These are phyloP conservation scores for Acacia pycnantha DNA, from an alignment of 331 rosid species.

Conservation along the genomic window DNA sequence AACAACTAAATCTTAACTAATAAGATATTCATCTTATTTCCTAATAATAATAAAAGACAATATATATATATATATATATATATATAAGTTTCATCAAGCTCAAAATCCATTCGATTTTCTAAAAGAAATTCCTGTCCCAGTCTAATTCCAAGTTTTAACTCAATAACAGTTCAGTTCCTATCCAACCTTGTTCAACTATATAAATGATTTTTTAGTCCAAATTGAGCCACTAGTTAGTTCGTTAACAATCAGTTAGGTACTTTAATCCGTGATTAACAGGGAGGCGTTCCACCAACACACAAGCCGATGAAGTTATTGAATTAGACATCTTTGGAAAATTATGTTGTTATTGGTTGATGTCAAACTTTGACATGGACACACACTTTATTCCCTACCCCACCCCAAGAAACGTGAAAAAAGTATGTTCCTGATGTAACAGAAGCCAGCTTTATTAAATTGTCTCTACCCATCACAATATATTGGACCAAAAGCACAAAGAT, in stretches of 20 bases:
- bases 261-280: neutral
- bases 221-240: neutral
- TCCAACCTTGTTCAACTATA: neutral
- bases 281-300: neutral
- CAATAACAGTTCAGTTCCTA: neutral
- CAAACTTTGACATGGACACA: neutral
- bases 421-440: neutral
- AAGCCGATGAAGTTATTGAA: neutral
- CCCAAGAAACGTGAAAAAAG: neutral
- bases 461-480: neutral
- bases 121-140: neutral
- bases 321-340: neutral
- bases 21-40: too few species aligned
- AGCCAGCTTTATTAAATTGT: constrained; percentile 28
- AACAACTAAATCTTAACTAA: too few species aligned
- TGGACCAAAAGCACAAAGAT: constrained; percentile 7
- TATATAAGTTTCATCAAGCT: too few species aligned
- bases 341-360: neutral
- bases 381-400: neutral
- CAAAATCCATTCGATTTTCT: neutral
- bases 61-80: too few species aligned
- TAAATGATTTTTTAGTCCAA: neutral
- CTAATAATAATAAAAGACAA: too few species aligned
- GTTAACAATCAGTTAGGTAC: neutral
- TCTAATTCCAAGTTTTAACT: neutral